Evolutionary conservation across 495 filamentous ascomycete species (phyloP).

Genomic region (Parachaetomium inaequale): DNA sequence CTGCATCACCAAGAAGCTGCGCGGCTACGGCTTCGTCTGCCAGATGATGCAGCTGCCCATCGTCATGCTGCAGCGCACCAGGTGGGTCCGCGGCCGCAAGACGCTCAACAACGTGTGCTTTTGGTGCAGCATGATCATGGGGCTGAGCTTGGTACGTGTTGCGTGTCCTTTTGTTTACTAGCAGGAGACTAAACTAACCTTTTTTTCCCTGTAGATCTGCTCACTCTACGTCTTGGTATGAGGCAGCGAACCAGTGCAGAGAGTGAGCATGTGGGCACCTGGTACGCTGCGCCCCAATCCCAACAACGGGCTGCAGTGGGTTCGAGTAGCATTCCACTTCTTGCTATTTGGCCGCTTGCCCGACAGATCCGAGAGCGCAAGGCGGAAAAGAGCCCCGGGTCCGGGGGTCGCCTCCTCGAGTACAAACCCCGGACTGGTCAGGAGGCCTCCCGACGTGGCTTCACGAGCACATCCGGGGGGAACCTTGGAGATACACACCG

Average conservation of each 20-base stretch:
- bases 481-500: too few relatives aligned
- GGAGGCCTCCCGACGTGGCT: not conserved
- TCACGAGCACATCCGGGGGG: not conserved
- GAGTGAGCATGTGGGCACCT: not conserved
- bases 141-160: constrained; percentile 66
- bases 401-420: too few relatives aligned
- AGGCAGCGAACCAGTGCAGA: not conserved
- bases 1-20: constrained; percentile 94
- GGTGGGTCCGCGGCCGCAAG: constrained; percentile 65
- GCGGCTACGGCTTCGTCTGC: constrained; percentile 87
- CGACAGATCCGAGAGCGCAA: not conserved
- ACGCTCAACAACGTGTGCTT: constrained; percentile 91
- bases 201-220: constrained; percentile 40
- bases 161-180: not conserved
- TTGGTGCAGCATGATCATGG: constrained; percentile 93
- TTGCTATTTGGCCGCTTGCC: not conserved
- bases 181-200: constrained; percentile 9
- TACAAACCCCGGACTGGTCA: too few relatives aligned
- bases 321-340: not conserved
- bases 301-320: not conserved
- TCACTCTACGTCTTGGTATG: constrained; percentile 52
- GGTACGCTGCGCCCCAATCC: constrained; percentile 8
- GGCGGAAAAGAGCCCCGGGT: too few relatives aligned
- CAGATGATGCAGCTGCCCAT: constrained; percentile 98
- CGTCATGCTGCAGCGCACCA: constrained; percentile 80